phyloP scores from a whole-genome alignment of 139 green algal species.

The Chlorella vulgaris region DNA sequence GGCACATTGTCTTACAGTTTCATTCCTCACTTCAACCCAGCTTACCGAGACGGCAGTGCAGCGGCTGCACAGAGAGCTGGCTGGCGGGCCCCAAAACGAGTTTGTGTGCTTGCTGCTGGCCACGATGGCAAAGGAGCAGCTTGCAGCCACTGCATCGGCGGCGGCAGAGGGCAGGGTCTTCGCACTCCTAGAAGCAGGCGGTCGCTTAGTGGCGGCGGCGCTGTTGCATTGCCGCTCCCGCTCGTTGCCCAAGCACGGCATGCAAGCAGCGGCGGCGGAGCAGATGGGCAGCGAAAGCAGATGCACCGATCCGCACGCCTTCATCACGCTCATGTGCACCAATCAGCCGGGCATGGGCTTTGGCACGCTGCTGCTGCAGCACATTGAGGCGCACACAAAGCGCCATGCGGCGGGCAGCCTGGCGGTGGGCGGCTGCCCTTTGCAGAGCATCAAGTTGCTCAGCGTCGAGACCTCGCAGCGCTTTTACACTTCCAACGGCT shows the following conservation, averaged over 20 bases:
- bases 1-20: too few relatives aligned
- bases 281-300: not conserved
- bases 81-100: slow-evolving; percentile 13
- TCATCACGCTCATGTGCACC: slow-evolving; percentile 38
- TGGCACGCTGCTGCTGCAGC: slow-evolving; percentile 32
- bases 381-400: slow-evolving; percentile 28
- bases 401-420: not conserved
- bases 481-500: slow-evolving; percentile 35
- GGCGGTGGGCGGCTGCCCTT: not conserved
- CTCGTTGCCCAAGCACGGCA: not conserved
- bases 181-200: not conserved
- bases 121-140: slow-evolving; percentile 42
- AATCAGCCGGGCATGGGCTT: slow-evolving; percentile 24
- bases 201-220: slow-evolving; percentile 18
- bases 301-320: slow-evolving; percentile 13
- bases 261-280: not conserved
- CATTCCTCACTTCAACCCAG: not conserved
- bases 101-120: slow-evolving; percentile 49
- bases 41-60: not conserved
- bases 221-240: slow-evolving; percentile 31
- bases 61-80: not conserved
- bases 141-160: slow-evolving; percentile 8
- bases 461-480: slow-evolving; percentile 25
- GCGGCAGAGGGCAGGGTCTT: not conserved
- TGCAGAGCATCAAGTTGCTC: slow-evolving; percentile 34